Percentiles rank a stretch among this genome's conserved stretches.
phyloP scores from a whole-genome alignment of 352 stramenopile species.

The Phytophthora nicotianae region DNA sequence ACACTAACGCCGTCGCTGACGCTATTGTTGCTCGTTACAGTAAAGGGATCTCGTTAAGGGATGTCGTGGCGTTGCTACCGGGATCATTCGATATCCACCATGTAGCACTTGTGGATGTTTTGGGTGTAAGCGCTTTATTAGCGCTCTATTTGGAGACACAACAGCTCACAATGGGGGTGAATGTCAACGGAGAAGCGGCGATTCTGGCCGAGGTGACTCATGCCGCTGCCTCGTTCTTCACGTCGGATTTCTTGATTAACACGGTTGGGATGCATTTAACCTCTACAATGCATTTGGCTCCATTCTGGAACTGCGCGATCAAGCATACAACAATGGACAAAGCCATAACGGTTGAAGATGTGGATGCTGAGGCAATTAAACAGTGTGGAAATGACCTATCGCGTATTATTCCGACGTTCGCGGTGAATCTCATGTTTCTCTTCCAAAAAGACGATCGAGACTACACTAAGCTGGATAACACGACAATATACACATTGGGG shows the following conservation, averaged over 20 bases:
- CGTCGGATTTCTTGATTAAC: slow-evolving; percentile 40
- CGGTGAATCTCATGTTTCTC: slow-evolving; percentile 50
- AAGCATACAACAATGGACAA: slow-evolving; percentile 47
- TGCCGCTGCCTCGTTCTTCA: slow-evolving; percentile 33
- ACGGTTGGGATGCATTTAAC: slow-evolving; percentile 40
- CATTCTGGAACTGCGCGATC: slow-evolving; percentile 55
- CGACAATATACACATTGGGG: slow-evolving; percentile 39
- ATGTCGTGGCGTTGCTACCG: slow-evolving; percentile 32
- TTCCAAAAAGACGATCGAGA: slow-evolving; percentile 44
- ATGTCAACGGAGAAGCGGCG: slow-evolving; percentile 43
- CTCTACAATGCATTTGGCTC: slow-evolving; percentile 40
- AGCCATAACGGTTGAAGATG: slow-evolving; percentile 23
- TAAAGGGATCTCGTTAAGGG: slow-evolving; percentile 29
- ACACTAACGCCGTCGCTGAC: slow-evolving; percentile 31
- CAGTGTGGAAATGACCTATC: slow-evolving; percentile 29
- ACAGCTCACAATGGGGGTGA: slow-evolving; percentile 41
- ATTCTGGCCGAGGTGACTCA: slow-evolving; percentile 51
- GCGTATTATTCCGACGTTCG: slow-evolving; percentile 31
- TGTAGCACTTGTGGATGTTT: slow-evolving; percentile 36
- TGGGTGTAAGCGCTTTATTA: slow-evolving; percentile 30
- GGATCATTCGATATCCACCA: slow-evolving; percentile 28
- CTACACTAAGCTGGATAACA: slow-evolving; percentile 51
- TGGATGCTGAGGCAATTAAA: slow-evolving; percentile 29
- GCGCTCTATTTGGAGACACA: slow-evolving; percentile 34
- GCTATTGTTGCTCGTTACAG: slow-evolving; percentile 35